Evolutionary conservation across 2,329 filamentous ascomycete genomes (phyloP), one percentile per base, ranked within the genome.

Genomic region (Thermothelomyces thermophilus): DNA sequence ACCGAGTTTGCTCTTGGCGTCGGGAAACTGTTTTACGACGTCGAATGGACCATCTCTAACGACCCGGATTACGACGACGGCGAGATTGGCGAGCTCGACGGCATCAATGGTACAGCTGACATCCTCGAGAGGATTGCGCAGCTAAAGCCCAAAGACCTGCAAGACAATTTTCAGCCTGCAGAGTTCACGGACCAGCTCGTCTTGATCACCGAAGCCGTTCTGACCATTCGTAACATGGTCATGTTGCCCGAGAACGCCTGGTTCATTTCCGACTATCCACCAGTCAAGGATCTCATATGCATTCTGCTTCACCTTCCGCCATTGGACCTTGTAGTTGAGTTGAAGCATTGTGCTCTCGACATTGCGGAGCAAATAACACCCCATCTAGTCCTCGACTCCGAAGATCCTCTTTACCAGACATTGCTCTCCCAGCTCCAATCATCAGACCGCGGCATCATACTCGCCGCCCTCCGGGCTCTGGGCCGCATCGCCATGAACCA

Each of bases 221-320:
- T 97, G 41, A 90, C 95, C 16, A 75, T 97, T 37, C 82, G 93
- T 45, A 98, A 98, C 66, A 96, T 98, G 90, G 84, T 90, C n/a
- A 87, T 94, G 67, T 73, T 96, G 17, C 80, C 84, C 19, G 90
- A 95, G 55, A 98, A 98, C 63, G 91, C 91, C 0, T 70, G 77
- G 20, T 93, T 90, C 64, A 77, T 95, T 60, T 79, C 88, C 5
- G 82, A 85, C 20, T 82, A 91, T 53, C 80, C 80, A 14, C 76
- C 89, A 1, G 72, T 94, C 34, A 84, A 86, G 62, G 90, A 96
- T 60, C 78, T 94, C 43, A 73, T 97, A 49, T 87, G 87, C 62
- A 87, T 97, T 55, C 75, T 88, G 20, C 73, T 96, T 39, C 86
- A 84, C 58, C 75, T 96, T 2, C 90, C 90, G 2, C 72, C 79